Evolutionary conservation across 352 stramenopile genomes (phyloP), one percentile per base, ranked within the genome.

Genomic region (Globisporangium echinulatum): DNA sequence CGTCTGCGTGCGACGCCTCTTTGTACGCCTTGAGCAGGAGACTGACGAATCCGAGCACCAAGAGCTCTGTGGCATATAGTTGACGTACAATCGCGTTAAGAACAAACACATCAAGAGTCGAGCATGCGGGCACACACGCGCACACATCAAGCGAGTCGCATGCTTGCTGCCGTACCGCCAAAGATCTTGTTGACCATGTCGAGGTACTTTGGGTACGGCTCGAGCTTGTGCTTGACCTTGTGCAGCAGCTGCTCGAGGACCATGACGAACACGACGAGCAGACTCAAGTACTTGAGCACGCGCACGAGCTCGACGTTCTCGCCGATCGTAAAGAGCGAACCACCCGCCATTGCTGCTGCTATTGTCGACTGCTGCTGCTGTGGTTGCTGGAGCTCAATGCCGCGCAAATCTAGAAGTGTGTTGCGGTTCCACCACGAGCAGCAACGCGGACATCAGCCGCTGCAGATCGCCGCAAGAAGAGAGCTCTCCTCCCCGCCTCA

Each of bases 181-280:
- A 76, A 88, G 7, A 68, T 70, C 54, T 89, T 89, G 25, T 70
- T 79, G 38, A 88, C 64, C 69, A 90, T 90, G 46, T 87, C 72
- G 53, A 84, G 60, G 56, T 87, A 90, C 65, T 87, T 90, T 49
- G 73, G 72, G 57, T 76, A 82, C 38, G 58, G 63, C 2, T 70
- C 55, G n/a, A 87, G 58, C 48, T 79, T 67, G 58, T 85, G 72
- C 44, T 79, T 70, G 6, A 86, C 61, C n/a, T 61, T 43, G 50
- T 90, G 77, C 48, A 87, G 62, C 11, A 37, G 44, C 2, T 56
- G 56, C 56, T 90, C 79, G 9, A 86, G 70, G n/a, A 77, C 6
- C 9, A 87, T 68, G 13, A 90, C 54, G 50, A 54, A 80, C n/a
- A 77, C 47, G 2, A 82, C 75, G 46, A 88, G 61, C 15, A 85